Conservation (phyloP, 768 basidiomycete genomes). For the Podaxis mareebaensis region DNA sequence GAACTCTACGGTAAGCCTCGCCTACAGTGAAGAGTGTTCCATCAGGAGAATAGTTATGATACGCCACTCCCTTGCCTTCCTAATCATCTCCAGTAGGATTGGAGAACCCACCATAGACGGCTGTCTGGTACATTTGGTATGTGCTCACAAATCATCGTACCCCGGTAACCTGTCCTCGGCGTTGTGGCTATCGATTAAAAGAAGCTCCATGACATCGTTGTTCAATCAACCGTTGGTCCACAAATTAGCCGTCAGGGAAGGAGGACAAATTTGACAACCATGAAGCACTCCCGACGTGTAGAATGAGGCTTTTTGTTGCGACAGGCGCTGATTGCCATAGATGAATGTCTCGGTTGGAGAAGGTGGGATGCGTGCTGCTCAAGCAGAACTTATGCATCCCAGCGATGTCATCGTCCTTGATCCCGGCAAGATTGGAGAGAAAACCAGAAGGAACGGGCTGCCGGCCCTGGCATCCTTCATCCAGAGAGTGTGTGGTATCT, state of each 20-base stretch:
- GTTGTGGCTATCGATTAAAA: neutral
- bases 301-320: neutral
- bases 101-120: neutral
- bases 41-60: neutral
- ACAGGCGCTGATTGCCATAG: constrained; percentile 10
- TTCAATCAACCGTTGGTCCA: neutral
- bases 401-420: too few species aligned
- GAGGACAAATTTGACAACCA: neutral
- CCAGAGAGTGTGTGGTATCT: too few species aligned
- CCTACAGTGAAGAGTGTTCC: too few species aligned
- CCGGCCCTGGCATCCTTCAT: too few species aligned
- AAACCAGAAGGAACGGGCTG: too few species aligned
- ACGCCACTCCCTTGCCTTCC: neutral
- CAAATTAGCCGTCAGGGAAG: constrained; percentile 8
- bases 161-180: constrained; percentile 13
- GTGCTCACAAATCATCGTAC: neutral
- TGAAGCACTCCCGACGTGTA: neutral
- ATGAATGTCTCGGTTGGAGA: neutral
- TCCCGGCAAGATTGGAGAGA: too few species aligned
- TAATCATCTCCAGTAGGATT: neutral
- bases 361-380: neutral
- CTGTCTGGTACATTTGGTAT: neutral
- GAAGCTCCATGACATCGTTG: neutral
- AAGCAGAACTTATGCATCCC: neutral
- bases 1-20: too few species aligned